Evolutionary conservation across 2,329 filamentous ascomycete genomes (phyloP), one percentile per base, ranked within the genome.

Genomic region (Thermomyces lanuginosus): DNA sequence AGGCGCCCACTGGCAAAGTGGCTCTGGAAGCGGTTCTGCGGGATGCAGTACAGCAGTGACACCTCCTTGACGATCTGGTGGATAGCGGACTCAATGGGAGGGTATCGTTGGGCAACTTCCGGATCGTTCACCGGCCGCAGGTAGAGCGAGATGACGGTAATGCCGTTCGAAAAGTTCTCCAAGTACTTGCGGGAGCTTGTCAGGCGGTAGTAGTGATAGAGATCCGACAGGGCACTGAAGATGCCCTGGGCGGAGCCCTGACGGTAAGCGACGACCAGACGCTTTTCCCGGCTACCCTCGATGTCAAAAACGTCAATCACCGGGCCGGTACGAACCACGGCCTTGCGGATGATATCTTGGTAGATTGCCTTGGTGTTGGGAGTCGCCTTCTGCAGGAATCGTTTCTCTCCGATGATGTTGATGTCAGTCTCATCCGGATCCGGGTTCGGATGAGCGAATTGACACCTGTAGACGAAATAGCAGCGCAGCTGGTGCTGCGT

Each of bases 11-110:
- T 73, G 26, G 80, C 79, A 53, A 98, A 98, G 42, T 92, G 71
- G 32, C 66, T 63, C 56, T 93, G 86, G 53, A 98, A 82, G 56
- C 84, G 89, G 66, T 92, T 98, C 55, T 92, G 86, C 8, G 89
- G 89, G 40, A 98, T 78, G 53, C 89, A 98, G 70, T 95, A 98
- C 10, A 98, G 66, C 32, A 98, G 69, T 2, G 89, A 95, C 26
- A 92, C 76, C 55, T 98, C 89, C 66, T 95, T 95, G 62, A 89
- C 92, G 61, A 98, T 93, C 58, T 98, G 89, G 57, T 93, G 81
- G 39, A 98, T 92, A 2, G 86, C 89, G 41, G 86, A 77, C 45
- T 93, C 82, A 40, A 95, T 82, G 0, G 83, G 76, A 20, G 86
- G 84, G 48, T 68, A 62, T 38, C 64, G 66, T 34, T 56, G 50